Percentiles rank a stretch among this genome's conserved stretches.
These are phyloP conservation scores for Cinnamomum chago DNA, from an alignment of 164 flowering plant genomes.

Conservation along the genomic window DNA sequence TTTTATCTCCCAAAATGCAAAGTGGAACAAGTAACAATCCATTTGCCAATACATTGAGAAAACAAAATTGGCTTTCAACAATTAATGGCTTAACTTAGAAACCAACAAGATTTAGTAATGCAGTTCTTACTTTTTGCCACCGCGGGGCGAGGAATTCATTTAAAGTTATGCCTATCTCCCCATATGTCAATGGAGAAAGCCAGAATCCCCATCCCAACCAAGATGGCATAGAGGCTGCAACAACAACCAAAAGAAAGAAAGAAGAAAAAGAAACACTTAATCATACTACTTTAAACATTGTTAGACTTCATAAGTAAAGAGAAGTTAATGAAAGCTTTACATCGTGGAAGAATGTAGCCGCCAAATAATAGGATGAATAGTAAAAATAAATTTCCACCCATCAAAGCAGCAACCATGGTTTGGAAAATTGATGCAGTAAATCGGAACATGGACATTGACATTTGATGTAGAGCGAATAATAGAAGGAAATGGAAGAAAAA, in stretches of 20 bases:
- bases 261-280: not conserved
- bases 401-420: conserved; percentile 41
- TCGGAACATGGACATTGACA: conserved; percentile 60
- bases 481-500: conserved; percentile 59
- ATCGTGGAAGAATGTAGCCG: conserved; percentile 50
- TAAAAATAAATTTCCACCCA: conserved; percentile 38
- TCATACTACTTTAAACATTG: not conserved
- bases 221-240: conserved; percentile 54
- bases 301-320: not conserved
- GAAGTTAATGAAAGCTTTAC: conserved; percentile 28
- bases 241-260: conserved; percentile 1
- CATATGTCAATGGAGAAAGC: conserved; percentile 56
- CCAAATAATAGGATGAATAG: conserved; percentile 40
- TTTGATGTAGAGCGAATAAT: conserved; percentile 52
- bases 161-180: conserved; percentile 43
- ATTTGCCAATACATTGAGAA: not conserved
- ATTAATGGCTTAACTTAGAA: no score
- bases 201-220: conserved; percentile 76
- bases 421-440: conserved; percentile 52
- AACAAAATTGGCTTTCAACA: not conserved
- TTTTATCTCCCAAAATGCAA: no score
- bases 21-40: no score
- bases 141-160: conserved; percentile 67
- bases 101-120: not conserved
- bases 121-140: conserved; percentile 47